Evolutionary conservation across 2,329 filamentous ascomycete genomes (phyloP), one percentile per base, ranked within the genome.

Genomic region (Paecilomyces formosus): DNA sequence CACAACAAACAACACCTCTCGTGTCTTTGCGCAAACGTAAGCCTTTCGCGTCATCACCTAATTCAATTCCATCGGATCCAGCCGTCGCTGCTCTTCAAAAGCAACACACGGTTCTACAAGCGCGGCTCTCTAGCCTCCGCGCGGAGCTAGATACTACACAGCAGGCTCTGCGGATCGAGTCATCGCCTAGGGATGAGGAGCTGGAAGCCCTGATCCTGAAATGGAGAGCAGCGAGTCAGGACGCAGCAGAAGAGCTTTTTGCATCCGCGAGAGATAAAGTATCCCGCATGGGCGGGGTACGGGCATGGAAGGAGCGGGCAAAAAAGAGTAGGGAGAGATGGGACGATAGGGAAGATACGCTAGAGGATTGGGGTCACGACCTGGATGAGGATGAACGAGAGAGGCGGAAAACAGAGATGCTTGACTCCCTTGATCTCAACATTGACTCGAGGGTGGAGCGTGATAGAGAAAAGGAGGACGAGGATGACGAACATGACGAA

Each of bases 201-300:
- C 74, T 90, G 24, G 73, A 81, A 50, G 72, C 68, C 0, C 66
- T 89, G 63, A 80, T 84, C 50, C 69, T 68, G 2, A 87, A 82
- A 68, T 91, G 88, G 88, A 82, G 78, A 53, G 71, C 67, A 0
- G 82, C 84, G 18, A 83, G 82, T 60, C 79, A 86, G 61, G 74
- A 79, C 55, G 87, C 85, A 6, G 88, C 88, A 1, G 88, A 90
- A 63, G 85, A 88, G 65, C 73, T 89, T 11, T 90, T 88, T 69
- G 78, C 74, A 24, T 74, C 77, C 21, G 84, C 87, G 22, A 80
- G 81, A 61, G 84, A 86, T 68, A 74, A 84, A 57, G 79, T 88
- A 35, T 78, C 83, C 65, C 75, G 81, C 63, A 86, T 87, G 82
- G 86, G 86, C 21, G 86, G 85, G 1, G 78, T 87, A 49, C 72